Base-by-base conservation (phyloP, 257 asterid species). In the Galeopsis tetrahit region DNA sequence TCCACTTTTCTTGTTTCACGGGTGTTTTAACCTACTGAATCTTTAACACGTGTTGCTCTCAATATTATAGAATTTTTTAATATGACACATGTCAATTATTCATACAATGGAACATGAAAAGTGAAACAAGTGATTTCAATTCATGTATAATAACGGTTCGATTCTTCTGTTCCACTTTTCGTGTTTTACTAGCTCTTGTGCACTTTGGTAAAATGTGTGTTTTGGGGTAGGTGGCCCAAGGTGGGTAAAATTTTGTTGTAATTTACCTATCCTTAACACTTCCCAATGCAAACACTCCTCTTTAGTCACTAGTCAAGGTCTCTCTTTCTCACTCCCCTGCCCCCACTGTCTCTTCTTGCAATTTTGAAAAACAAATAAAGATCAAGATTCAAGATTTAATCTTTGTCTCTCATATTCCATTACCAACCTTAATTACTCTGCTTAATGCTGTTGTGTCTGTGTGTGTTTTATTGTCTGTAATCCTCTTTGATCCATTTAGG, bases 221-320 rank as follows among this genome's bases (percentile, higher is more conserved):
- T 14, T 36, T 43, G 28, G 39, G 21, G 36, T 62, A 35, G 60
- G 66, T 59, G 78, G 80, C 52, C 82, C 73, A 73, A 68, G 11
- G 80, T 82, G 73, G 89, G 82, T 77, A 68, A 62, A 56, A 76
- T 74, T 82, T 49, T 74, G 87, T 84, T 74, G 82, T 66, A 71
- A 69, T 70, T 78, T 70, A 75, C 82, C 80, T 73, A 70, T 78
- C 83, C 71, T 46, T 60, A 70, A 63, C 85, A 53, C 77, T 86
- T 84, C 72, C 84, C 81, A 73, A 83, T 81, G 80, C 71, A 66
- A 17, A 4, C 13, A 5, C 17, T 36, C 64, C 51, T 62, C 70
- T 62, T 68, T 56, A 28, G n/a, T 71, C 64, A 46, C 66, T 21
- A 48, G 70, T 44, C 74, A 42, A 63, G 61, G 33, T 61, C 67